These are phyloP conservation scores for Syzygium aromaticum DNA, from an alignment of 345 rosid genomes.

Conservation along the genomic window DNA sequence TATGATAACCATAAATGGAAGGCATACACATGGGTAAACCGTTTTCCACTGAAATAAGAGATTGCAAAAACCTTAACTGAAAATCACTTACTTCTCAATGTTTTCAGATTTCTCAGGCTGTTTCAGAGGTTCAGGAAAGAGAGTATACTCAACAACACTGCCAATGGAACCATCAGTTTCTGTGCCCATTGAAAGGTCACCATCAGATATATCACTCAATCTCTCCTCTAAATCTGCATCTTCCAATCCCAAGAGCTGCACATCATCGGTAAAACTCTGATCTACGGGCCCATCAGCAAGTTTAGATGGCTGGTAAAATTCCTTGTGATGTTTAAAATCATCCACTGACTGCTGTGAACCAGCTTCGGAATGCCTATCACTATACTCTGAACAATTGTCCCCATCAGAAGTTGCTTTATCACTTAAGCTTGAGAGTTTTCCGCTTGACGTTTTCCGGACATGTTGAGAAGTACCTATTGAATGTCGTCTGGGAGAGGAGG, in stretches of 20 bases:
- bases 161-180: constrained; percentile 77
- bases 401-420: constrained; percentile 49
- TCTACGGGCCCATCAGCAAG: constrained; percentile 16
- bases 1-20: not conserved
- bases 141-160: constrained; percentile 66
- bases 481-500: constrained; percentile 65
- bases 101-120: constrained; percentile 36
- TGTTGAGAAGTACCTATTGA: constrained; percentile 40
- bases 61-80: not conserved
- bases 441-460: constrained; percentile 18
- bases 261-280: constrained; percentile 40
- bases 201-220: constrained; percentile 88
- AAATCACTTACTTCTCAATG: constrained; percentile 47
- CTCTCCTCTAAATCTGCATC: constrained; percentile 76
- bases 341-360: constrained; percentile 54
- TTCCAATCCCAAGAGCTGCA: constrained; percentile 66
- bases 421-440: constrained; percentile 24
- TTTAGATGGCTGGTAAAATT: constrained; percentile 27
- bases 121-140: constrained; percentile 59
- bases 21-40: not conserved
- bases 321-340: constrained; percentile 26
- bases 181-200: constrained; percentile 85
- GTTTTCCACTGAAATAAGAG: not conserved
- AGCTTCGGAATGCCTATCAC: constrained; percentile 69
- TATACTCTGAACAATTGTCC: constrained; percentile 51